Evolutionary conservation across 768 basidiomycete species (phyloP).

Genomic region (Boletus vermiculosoides): DNA sequence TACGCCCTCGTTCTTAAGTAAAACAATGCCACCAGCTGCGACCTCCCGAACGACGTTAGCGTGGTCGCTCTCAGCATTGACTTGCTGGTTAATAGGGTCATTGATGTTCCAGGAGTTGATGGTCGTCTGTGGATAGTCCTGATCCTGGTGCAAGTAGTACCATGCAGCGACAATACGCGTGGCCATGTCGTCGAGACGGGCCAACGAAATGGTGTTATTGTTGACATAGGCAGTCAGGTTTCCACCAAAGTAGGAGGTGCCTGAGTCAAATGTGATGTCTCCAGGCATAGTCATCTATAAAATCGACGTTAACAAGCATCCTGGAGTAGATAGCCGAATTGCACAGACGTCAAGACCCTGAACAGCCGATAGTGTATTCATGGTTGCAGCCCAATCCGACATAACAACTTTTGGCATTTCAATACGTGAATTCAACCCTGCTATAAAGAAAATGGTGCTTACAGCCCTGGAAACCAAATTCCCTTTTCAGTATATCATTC

Average conservation of each 20-base stretch:
- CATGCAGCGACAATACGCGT: conserved; percentile 68
- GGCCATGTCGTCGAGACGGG: conserved; percentile 70
- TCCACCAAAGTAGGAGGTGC: conserved; percentile 54
- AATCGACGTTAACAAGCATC: not conserved
- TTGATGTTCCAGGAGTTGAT: conserved; percentile 29
- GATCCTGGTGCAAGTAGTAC: conserved; percentile 41
- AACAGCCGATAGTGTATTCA: conserved; percentile 47
- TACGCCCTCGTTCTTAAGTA: conserved; percentile 63
- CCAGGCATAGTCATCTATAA: conserved; percentile 73
- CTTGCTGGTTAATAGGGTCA: conserved; percentile 38
- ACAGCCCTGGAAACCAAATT: conserved; percentile 69
- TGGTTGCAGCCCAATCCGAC: conserved; percentile 69
- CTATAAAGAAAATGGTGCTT: conserved; percentile 2
- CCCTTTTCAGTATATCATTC: conserved; percentile 62
- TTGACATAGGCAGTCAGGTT: conserved; percentile 58
- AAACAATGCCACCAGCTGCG: conserved; percentile 61
- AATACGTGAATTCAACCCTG: not conserved
- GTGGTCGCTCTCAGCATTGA: conserved; percentile 61
- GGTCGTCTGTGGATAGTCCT: conserved; percentile 26
- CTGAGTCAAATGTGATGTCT: conserved; percentile 44
- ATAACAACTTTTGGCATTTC: conserved; percentile 38
- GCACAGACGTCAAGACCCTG: conserved; percentile 57
- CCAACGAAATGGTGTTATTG: conserved; percentile 55
- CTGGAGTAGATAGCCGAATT: not conserved
- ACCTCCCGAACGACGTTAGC: conserved; percentile 53